A percentile compares a stretch with the other conserved stretches of the same genome.
Evolutionary conservation across 169 alveolate genomes (phyloP).

Genomic region (Plasmodium vinckei): DNA sequence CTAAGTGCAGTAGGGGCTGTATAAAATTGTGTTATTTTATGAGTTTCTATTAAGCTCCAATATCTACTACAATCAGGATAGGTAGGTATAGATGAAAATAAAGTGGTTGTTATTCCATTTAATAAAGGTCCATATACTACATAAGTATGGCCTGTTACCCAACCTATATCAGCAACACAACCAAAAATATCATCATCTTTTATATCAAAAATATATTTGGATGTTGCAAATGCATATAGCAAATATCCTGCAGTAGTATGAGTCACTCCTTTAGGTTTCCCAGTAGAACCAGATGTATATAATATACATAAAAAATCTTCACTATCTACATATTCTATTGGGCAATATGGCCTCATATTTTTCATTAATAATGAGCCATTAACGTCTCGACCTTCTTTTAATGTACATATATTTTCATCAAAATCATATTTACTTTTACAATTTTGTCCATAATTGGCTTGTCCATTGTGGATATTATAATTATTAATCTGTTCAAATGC

Average conservation of each 20-base stretch:
- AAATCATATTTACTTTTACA: conserved; percentile 2
- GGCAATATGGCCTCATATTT: conserved; percentile 92
- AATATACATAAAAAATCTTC: conserved; percentile 94
- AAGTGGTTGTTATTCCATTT: conserved; percentile 93
- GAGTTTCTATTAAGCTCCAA: conserved; percentile 89
- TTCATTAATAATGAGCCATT: conserved; percentile 89
- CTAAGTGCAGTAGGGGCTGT: conserved; percentile 99
- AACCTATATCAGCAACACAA: conserved; percentile 97
- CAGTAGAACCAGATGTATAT: conserved; percentile 98
- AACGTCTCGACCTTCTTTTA: conserved; percentile 86
- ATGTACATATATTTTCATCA: conserved; percentile 76
- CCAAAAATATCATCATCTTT: conserved; percentile 92
- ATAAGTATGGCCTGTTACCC: conserved; percentile 99
- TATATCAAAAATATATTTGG: conserved; percentile 91
- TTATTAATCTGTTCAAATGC: too few relatives aligned
- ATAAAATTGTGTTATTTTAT: conserved; percentile 93
- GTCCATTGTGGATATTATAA: too few relatives aligned
- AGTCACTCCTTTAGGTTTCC: conserved; percentile 96
- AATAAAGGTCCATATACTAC: conserved; percentile 96
- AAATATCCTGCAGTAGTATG: conserved; percentile 95
- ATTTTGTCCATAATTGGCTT: too few relatives aligned
- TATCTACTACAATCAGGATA: conserved; percentile 95
- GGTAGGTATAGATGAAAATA: conserved; percentile 96
- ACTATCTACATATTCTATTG: conserved; percentile 94
- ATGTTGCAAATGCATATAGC: conserved; percentile 92